Evolutionary conservation across 371 early-diverging fungal species (phyloP), one percentile per base, ranked within the genome.

Genomic region (Mucor indicus): DNA sequence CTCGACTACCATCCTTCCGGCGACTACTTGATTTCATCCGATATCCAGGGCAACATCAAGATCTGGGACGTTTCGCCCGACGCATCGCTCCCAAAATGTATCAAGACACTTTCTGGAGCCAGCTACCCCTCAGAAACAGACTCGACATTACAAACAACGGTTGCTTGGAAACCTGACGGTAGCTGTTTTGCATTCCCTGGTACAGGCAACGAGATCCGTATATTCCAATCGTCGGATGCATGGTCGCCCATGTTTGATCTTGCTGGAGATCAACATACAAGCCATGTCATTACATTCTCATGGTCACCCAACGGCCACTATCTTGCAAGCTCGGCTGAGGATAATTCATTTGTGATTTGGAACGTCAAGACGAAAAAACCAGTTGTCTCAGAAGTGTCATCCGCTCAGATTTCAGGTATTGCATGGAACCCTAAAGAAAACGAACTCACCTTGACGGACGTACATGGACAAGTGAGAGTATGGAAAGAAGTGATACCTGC

Each of bases 241-340:
- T 86, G 82, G 84, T 62, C 54, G 12, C 40, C 56, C 3, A 27
- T 44, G 13, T 63, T 60, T 39, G 48, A 53, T 0, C 43, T 84
- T 1, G 60, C 52, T 6, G 61, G 56, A 30, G 64, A 43, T 1
- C n/a, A n/a, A n/a, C 71, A 78, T 53, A 56, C 70, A 19, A 55
- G 69, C 59, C 44, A 44, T 19, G 57, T 79, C 1, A 57, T 49
- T n/a, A 57, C 66, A 0, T 21, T 84, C 10, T 57, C 71, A 13
- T 88, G 81, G 83, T 84, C 85, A 6, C 73, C 80, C 7, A 81
- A 81, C 32, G 86, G 89, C 1, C 38, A 60, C 4, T 80, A 79
- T 37, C 35, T 88, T 7, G 79, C 74, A 1, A 58, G 79, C 5
- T 55, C 57, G 22, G 56, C 65, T n/a, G 42, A 36, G 6, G 72